Percentiles rank a stretch among this genome's conserved stretches.
Conservation (phyloP, 2,329 filamentous ascomycete species). For the Xylariaceae sp. region DNA sequence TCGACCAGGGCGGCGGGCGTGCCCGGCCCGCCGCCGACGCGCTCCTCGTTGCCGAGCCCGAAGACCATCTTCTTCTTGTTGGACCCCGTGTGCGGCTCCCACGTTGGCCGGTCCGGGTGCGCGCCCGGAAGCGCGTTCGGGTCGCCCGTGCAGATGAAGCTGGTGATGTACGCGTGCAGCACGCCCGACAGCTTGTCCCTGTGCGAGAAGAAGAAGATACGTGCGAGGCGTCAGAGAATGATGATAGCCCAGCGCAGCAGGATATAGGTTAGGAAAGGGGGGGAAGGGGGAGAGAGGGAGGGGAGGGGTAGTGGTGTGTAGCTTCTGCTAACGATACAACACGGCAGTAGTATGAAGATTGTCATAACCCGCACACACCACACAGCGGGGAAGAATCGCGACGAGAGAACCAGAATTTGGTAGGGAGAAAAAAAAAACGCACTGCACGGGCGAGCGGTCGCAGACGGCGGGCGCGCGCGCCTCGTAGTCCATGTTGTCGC, state of each 20-base stretch:
- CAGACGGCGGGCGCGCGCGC: slow-evolving; percentile 29
- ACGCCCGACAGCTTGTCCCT: slow-evolving; percentile 32
- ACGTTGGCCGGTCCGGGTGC: slow-evolving; percentile 10
- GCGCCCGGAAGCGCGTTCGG: slow-evolving; percentile 30
- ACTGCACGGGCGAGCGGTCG: slow-evolving; percentile 30
- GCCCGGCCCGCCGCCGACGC: slow-evolving; percentile 33
- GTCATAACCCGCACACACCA: no score
- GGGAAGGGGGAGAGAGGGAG: no score
- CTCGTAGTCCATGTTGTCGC: slow-evolving; percentile 41
- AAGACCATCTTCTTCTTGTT: slow-evolving; percentile 31
- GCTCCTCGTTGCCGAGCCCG: slow-evolving; percentile 38
- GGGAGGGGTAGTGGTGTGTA: no score
- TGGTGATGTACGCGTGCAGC: slow-evolving; percentile 39
- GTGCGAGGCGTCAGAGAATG: no score
- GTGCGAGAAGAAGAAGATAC: no score
- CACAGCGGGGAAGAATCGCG: no score
- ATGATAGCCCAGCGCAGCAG: no score
- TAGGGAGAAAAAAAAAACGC: no score
- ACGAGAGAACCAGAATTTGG: no score
- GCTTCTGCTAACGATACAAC: no score
- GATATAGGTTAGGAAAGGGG: no score
- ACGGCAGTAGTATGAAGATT: no score
- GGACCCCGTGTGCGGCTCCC: slow-evolving; percentile 2
- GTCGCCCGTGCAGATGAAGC: slow-evolving; percentile 38
- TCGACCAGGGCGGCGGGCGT: slow-evolving; percentile 29